Evolutionary conservation across 73 alveolate species (phyloP).

Genomic region (Symbiodinium pilosum): DNA sequence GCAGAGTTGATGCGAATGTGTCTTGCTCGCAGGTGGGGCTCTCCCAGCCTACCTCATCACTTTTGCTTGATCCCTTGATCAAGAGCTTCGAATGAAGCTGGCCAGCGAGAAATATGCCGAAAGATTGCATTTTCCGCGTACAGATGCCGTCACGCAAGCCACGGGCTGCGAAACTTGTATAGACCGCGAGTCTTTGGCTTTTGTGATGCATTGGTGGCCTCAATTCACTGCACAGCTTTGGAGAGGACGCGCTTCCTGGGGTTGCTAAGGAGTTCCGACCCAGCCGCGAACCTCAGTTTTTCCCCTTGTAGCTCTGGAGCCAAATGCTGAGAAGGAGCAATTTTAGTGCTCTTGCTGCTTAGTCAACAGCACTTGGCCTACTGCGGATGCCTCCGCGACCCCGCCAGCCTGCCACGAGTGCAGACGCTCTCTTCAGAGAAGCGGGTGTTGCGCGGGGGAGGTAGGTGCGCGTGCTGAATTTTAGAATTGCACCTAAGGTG

Average conservation of each 20-base stretch:
- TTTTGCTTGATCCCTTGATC: conserved; percentile 12
- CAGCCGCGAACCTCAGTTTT: background rate
- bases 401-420: conserved; percentile 8
- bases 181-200: background rate
- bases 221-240: background rate
- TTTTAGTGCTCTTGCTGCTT: background rate
- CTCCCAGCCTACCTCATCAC: conserved; percentile 83
- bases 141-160: conserved; percentile 17
- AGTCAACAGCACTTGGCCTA: conserved; percentile 9
- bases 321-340: conserved; percentile 8
- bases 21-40: conserved; percentile 18
- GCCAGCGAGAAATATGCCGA: background rate
- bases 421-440: conserved; percentile 14
- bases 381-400: background rate
- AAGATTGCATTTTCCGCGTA: background rate
- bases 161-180: background rate
- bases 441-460: too few relatives aligned
- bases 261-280: background rate
- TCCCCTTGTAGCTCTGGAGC: conserved; percentile 19
- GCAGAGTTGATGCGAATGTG: too few relatives aligned
- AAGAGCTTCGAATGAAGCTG: background rate
- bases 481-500: conserved; percentile 8
- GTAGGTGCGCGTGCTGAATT: conserved; percentile 11
- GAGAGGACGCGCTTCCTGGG: background rate
- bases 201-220: background rate